Base-by-base conservation (phyloP, 306 rosid species). In the Acacia confusa region DNA sequence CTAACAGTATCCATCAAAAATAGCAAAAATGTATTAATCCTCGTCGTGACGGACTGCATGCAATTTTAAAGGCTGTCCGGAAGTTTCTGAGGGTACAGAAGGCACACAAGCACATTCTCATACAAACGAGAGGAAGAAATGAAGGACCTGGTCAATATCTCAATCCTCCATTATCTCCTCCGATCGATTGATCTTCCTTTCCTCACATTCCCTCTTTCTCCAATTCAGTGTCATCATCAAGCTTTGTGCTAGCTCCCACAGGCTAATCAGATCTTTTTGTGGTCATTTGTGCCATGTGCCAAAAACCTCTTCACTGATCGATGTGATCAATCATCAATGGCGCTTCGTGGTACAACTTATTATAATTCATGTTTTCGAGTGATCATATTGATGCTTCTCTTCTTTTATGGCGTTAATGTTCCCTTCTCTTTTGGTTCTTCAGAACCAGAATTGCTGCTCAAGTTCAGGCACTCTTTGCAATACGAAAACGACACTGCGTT, bases 361-460 rank as follows among this genome's bases (percentile, higher is more conserved):
- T 57, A 22, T 57, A 57, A 57, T 57, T 20, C 61, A 55, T n/a
- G 61, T 55, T 20, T 55, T 55, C 27, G 3, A 7, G 61, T 55
- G 61, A n/a, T 8, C 61, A 52, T 19, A n/a, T 7, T 7, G 12
- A 55, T 55, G 25, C 14, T 81, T 20, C 38, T 78, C 0, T 69
- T 78, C 0, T 69, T 47, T 0, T 63, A 8, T 58, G 27, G 68
- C 45, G 63, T 74, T 75, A 60, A 60, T 22, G 34, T 60, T 60
- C 32, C 34, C 15, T 20, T 65, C n/a, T 81, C 55, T 79, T 47
- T 13, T 41, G 87, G 63, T 6, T 88, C 86, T 17, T 57, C 87
- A 4, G 91, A 87, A 0, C 6, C 83, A 2, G 97, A 89, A 48
- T 40, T 79, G 75, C 97, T 96, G 75, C 88, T 96, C 52, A 85